Evolutionary conservation across 768 basidiomycete genomes (phyloP).

Genomic region (Pholiota microspora): DNA sequence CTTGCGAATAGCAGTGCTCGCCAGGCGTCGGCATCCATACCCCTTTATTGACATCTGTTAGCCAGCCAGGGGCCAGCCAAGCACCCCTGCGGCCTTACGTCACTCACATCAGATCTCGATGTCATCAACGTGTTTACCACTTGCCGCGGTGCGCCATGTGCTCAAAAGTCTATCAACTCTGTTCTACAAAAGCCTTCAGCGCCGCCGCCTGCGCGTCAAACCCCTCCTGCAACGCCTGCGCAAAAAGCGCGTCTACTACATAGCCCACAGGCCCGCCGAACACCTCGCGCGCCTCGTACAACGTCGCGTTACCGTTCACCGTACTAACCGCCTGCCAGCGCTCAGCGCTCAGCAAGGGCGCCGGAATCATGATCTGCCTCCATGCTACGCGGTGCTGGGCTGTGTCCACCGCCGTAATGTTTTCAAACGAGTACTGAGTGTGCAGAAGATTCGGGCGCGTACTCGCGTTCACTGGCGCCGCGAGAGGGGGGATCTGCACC

Average conservation of each 20-base stretch:
- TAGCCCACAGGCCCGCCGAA: constrained; percentile 22
- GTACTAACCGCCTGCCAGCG: constrained; percentile 28
- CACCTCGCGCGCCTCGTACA: constrained; percentile 30
- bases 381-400: constrained; percentile 25
- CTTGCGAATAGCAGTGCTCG: constrained; percentile 14
- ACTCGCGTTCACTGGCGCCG: constrained; percentile 24
- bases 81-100: neutral
- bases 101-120: neutral
- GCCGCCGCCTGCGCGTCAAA: constrained; percentile 24
- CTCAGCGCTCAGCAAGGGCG: constrained; percentile 24
- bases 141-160: constrained; percentile 5
- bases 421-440: constrained; percentile 26
- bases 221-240: constrained; percentile 20
- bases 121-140: constrained; percentile 12
- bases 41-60: constrained; percentile 18
- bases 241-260: constrained; percentile 22
- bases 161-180: neutral
- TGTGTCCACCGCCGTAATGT: constrained; percentile 28
- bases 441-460: constrained; percentile 25
- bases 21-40: constrained; percentile 10
- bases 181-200: constrained; percentile 20
- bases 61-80: constrained; percentile 12
- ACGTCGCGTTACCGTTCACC: constrained; percentile 22
- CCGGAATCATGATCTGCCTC: constrained; percentile 24
- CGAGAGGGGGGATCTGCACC: constrained; percentile 31